These are phyloP conservation scores for Ganoderma boninense DNA, from an alignment of 1,284 basidiomycete species.

Conservation along the genomic window DNA sequence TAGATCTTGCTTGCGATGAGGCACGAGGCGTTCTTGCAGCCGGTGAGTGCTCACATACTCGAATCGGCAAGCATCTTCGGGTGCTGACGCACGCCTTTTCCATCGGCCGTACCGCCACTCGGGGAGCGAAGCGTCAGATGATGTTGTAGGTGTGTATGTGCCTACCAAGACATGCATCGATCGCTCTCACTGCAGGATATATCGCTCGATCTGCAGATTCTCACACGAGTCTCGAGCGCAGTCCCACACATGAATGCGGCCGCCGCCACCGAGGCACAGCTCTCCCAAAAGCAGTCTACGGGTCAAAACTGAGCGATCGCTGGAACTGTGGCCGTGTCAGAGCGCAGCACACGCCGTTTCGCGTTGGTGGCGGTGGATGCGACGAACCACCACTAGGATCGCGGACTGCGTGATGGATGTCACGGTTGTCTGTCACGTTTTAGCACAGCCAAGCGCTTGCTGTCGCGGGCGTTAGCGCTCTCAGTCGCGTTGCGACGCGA, in stretches of 20 bases:
- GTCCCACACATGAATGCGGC: background rate
- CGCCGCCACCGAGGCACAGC: background rate
- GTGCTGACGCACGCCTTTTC: no score
- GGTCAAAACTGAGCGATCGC: background rate
- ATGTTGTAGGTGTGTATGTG: slow-evolving; percentile 1
- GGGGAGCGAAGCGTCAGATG: background rate
- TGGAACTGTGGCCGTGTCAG: background rate
- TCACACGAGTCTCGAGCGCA: slow-evolving; percentile 1
- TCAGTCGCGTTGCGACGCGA: no score
- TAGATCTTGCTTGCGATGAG: background rate
- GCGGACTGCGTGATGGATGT: background rate
- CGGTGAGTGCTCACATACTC: background rate
- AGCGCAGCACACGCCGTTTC: background rate
- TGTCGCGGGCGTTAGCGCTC: no score
- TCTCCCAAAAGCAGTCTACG: background rate
- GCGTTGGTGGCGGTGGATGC: background rate
- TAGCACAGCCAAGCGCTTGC: no score
- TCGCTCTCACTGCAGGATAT: background rate
- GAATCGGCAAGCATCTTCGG: no score
- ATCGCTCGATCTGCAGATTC: background rate
- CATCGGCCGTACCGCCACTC: background rate
- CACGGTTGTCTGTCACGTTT: no score
- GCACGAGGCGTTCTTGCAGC: background rate
- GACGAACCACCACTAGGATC: background rate
- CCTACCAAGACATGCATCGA: background rate